A percentile compares a stretch with the other conserved stretches of the same genome.
Conservation (phyloP, 768 basidiomycete genomes). For the Fistulinella prunicolor region DNA sequence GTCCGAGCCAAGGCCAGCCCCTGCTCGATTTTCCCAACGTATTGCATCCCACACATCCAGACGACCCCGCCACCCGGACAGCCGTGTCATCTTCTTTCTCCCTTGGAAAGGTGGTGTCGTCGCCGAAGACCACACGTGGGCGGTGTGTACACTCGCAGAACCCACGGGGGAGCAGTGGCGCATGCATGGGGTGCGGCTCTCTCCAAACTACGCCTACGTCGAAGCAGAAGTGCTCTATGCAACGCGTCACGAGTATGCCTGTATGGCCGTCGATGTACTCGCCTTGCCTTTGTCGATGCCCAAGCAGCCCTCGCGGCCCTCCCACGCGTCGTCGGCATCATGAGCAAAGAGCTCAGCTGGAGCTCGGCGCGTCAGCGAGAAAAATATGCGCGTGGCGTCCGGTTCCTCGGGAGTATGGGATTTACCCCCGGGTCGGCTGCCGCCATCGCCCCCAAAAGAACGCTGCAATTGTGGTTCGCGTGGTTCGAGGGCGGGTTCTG, state of each 20-base stretch:
- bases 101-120: conserved; percentile 99
- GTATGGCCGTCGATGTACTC: conserved; percentile 91
- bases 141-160: conserved; percentile 76
- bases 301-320: conserved; percentile 81
- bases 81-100: conserved; percentile 97
- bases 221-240: conserved; percentile 94
- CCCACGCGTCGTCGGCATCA: conserved; percentile 86
- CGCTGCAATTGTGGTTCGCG: conserved; percentile 14
- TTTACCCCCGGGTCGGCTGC: conserved; percentile 50
- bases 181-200: no score
- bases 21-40: neutral
- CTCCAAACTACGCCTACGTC: conserved; percentile 37
- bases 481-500: conserved; percentile 14
- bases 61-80: conserved; percentile 90
- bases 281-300: conserved; percentile 92
- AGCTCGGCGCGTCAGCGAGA: conserved; percentile 48
- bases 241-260: conserved; percentile 85
- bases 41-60: neutral
- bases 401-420: conserved; percentile 85
- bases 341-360: conserved; percentile 87
- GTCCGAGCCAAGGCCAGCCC: conserved; percentile 69
- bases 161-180: conserved; percentile 72
- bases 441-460: no score
- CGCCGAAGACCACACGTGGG: conserved; percentile 97
- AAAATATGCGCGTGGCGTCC: conserved; percentile 57